Evolutionary conservation across 345 rosid species (phyloP).

Genomic region (Syzygium jambos): DNA sequence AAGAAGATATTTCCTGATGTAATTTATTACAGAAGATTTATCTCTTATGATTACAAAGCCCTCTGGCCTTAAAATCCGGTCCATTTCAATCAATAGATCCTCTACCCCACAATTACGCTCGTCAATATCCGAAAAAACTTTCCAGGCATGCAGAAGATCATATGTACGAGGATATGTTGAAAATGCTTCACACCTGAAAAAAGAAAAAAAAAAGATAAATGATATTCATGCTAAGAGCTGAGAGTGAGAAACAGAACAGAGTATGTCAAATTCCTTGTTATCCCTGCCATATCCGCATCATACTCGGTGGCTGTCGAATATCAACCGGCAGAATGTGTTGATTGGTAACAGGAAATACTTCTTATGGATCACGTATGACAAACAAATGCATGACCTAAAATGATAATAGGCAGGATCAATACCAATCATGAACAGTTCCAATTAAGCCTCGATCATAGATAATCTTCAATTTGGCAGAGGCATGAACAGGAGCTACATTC

Average conservation of each 20-base stretch:
- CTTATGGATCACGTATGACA: background rate
- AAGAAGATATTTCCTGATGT: slow-evolving; percentile 41
- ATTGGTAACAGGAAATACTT: background rate
- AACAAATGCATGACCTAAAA: background rate
- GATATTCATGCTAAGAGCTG: background rate
- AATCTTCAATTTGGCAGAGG: slow-evolving; percentile 63
- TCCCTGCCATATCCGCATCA: background rate
- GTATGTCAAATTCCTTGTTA: background rate
- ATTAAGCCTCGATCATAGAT: slow-evolving; percentile 93
- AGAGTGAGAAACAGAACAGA: background rate
- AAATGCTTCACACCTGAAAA: slow-evolving; percentile 85
- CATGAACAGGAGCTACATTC: slow-evolving; percentile 79
- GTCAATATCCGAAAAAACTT: slow-evolving; percentile 54
- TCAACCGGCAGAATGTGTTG: background rate
- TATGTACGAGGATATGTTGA: slow-evolving; percentile 89
- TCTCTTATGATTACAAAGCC: slow-evolving; percentile 86
- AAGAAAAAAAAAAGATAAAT: background rate
- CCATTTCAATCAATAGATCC: slow-evolving; percentile 88
- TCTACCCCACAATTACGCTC: slow-evolving; percentile 53
- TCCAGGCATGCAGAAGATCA: slow-evolving; percentile 95
- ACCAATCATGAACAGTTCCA: slow-evolving; percentile 98
- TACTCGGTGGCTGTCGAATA: background rate
- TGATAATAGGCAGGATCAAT: background rate
- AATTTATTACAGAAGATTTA: slow-evolving; percentile 43
- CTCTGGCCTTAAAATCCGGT: slow-evolving; percentile 76